Base-by-base conservation (phyloP, 805 yeast species). In the Metschnikowia kofuensis region DNA sequence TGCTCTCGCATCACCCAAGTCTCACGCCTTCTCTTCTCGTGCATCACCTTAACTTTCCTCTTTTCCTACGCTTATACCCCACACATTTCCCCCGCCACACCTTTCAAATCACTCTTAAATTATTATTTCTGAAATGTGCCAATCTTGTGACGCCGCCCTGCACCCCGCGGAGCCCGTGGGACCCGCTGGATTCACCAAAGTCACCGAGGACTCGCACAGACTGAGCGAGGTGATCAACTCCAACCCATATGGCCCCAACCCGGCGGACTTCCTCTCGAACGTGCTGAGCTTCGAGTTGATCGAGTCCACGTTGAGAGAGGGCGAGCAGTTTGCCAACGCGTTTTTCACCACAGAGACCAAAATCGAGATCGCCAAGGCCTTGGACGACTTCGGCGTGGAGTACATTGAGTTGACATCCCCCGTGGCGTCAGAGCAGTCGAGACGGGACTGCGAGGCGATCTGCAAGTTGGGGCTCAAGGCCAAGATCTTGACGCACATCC, bases 291-390 rank as follows among this genome's bases (percentile, higher is more conserved):
- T 91, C 74, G 90, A 92, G 77, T 70, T 92, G 63, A 92, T 92
- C 65, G 99, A 92, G 75, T 88, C 96, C 34, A 92, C 99, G 5
- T 78, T 92, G 50, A 83, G 99, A 76, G 99, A 92, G 74, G 99
- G 99, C 69, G 99, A 92, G 74, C 99, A 92, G 72, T 92, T 92
- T 66, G 97, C 98, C 64, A 92, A 92, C 65, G 96, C 99, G 4
- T 94, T 92, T 72, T 92, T 92, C 77, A 75, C 83, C 60, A 88
- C 96, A 15, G 98, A 89, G 67, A 92, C 88, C 77, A 92, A 92
- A 76, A 89, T 92, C 58, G 96, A 91, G 72, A 92, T 92, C 56
- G 99, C 99, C 62, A 90, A 84, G 76, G 98, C 98, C 5, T 76
- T 92, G 51, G 97, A 92, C 70, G 97, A 91, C 63, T 92, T 92